Base-by-base conservation (phyloP, 345 rosid species). In the Viola odorata region DNA sequence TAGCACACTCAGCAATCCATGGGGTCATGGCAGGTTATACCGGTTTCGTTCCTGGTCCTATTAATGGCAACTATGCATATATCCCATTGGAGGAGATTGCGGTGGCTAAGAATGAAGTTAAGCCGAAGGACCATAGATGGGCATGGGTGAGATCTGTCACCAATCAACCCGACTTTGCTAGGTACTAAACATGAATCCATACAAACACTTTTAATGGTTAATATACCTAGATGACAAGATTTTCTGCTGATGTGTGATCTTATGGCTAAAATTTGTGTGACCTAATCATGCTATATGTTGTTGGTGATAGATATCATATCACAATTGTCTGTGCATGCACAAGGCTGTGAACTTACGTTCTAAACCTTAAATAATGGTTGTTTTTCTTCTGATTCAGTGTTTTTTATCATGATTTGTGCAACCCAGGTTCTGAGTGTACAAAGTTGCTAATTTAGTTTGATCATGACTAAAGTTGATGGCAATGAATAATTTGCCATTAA, bases 1-100 rank as follows among this genome's bases (percentile, higher is more conserved):
- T 89, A 70, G 91, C 96, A 0, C 96, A 87, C 82, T 87, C 96
- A 1, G 84, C 96, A 2, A 87, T 92, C 59, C 96, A 89, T 53
- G 98, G 98, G 59, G 80, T 87, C 12, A 84, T 89, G 96, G 95
- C 91, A 8, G 94, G 90, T 53, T 85, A 84, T 72, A 85, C 96
- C 0, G 96, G 98, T 50, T 85, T 89, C 13, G 96, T 92, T 0
- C 45, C 85, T 36, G 96, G 96, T 60, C 98, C 96, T 8, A 65
- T 92, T 51, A 92, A 89, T 40, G 91, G 91, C n/a, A 82, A 75
- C 83, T 84, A 87, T 64, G 92, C 88, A 0, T 92, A 89, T 60
- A 87, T 92, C 52, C 96, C 96, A 0, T 41, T 92, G 62, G 83
- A 79, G 12, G 96, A 91, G 41, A 88, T 91, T 67, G 91, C 89